Evolutionary conservation across 176 grass and related monocot species (phyloP).

Genomic region (Triticum turgidum): DNA sequence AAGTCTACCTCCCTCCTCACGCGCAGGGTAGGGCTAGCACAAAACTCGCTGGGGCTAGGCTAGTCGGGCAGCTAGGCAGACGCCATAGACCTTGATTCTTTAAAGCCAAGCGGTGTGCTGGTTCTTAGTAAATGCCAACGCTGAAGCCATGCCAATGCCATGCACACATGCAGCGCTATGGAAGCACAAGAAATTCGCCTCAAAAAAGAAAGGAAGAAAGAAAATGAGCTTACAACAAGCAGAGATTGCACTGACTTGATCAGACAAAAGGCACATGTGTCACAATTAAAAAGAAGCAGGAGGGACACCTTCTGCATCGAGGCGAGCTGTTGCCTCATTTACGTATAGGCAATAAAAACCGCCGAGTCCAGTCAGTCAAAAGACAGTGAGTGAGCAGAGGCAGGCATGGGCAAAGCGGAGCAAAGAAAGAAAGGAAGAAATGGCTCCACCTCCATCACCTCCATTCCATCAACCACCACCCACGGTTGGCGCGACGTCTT

Average conservation of each 20-base stretch:
- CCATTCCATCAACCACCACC: background rate
- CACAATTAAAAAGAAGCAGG: background rate
- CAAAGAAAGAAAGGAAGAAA: background rate
- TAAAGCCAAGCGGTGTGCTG: too few relatives aligned
- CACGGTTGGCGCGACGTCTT: background rate
- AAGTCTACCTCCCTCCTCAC: too few relatives aligned
- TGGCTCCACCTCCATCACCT: background rate
- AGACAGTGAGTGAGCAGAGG: background rate
- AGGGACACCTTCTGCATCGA: background rate
- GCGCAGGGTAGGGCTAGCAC: too few relatives aligned
- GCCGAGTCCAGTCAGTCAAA: background rate
- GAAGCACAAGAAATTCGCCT: too few relatives aligned
- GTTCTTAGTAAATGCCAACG: too few relatives aligned
- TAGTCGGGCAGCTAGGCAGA: too few relatives aligned
- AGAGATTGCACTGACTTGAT: background rate
- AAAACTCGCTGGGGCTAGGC: too few relatives aligned
- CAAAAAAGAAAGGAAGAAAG: too few relatives aligned
- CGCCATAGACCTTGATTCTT: too few relatives aligned
- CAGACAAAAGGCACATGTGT: background rate
- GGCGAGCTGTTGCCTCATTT: background rate
- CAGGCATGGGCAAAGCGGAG: background rate
- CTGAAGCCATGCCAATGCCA: too few relatives aligned
- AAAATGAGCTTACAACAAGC: background rate
- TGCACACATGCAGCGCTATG: too few relatives aligned
- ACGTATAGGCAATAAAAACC: background rate